Conservation (phyloP, 2,329 filamentous ascomycete species). For the Aspergillus awamori region DNA sequence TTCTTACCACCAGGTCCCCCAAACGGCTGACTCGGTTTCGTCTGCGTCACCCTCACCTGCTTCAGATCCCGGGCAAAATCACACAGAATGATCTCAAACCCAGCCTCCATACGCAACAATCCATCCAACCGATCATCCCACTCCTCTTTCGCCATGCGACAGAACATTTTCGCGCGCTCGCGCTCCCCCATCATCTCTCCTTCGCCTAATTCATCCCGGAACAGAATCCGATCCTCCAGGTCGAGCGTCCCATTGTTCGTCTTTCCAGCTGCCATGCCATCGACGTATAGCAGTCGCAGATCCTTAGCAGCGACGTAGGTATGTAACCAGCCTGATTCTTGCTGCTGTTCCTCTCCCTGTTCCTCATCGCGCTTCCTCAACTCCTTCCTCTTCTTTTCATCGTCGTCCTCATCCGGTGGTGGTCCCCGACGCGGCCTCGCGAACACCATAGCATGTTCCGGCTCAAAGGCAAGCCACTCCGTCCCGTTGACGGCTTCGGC, state of each 20-base stretch:
- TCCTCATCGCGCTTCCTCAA: neutral
- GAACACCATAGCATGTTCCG: conserved; percentile 72
- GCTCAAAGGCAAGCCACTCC: conserved; percentile 77
- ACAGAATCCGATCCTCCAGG: conserved; percentile 65
- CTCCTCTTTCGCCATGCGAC: conserved; percentile 53
- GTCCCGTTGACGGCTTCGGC: conserved; percentile 54
- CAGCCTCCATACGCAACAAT: conserved; percentile 68
- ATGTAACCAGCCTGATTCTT: conserved; percentile 62
- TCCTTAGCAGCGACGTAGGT: conserved; percentile 63
- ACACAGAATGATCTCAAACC: conserved; percentile 72
- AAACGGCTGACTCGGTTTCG: conserved; percentile 17
- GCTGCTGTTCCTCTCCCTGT: neutral
- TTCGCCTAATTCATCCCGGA: conserved; percentile 39
- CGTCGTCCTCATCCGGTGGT: conserved; percentile 11
- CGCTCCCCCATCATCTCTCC: conserved; percentile 43
- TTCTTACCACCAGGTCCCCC: neutral
- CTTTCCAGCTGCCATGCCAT: conserved; percentile 71
- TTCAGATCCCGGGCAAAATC: conserved; percentile 56
- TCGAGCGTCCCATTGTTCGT: conserved; percentile 67
- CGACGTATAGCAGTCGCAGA: conserved; percentile 67
- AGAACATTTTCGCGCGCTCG: conserved; percentile 59
- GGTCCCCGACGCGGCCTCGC: conserved; percentile 40
- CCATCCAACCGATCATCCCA: conserved; percentile 62
- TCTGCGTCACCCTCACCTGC: conserved; percentile 37
- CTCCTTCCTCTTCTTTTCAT: neutral